Conservation (phyloP, 768 basidiomycete species). For the Tricholoma furcatifolium region DNA sequence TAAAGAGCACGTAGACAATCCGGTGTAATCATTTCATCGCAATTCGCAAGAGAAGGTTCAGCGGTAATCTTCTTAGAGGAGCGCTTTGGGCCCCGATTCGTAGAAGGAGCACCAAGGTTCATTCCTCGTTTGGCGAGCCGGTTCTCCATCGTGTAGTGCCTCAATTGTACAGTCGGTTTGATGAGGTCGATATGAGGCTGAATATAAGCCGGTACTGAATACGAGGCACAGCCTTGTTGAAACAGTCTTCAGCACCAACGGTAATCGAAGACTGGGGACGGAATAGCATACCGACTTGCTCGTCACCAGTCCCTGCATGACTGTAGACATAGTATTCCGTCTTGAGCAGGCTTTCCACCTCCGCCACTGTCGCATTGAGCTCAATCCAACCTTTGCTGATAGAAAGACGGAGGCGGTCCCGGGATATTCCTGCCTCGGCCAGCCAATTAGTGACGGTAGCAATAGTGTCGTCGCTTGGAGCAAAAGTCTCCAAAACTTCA, state of each 20-base stretch:
- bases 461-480: constrained; percentile 41
- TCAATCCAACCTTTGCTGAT: constrained; percentile 41
- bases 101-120: constrained; percentile 4
- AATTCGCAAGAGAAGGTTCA: constrained; percentile 11
- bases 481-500: constrained; percentile 43
- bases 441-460: constrained; percentile 45
- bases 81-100: background rate
- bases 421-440: constrained; percentile 35
- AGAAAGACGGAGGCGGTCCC: constrained; percentile 36
- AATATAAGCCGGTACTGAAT: constrained; percentile 40
- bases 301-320: constrained; percentile 33
- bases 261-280: background rate
- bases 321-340: constrained; percentile 47
- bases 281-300: constrained; percentile 37
- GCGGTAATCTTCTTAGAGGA: background rate
- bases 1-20: constrained; percentile 28
- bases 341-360: constrained; percentile 41
- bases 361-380: constrained; percentile 39
- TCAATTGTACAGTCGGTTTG: constrained; percentile 42
- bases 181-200: constrained; percentile 41
- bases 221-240: constrained; percentile 36
- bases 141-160: constrained; percentile 26
- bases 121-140: constrained; percentile 15
- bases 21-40: constrained; percentile 24
- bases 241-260: background rate